Percentiles rank a stretch among this genome's conserved stretches.
phyloP scores from a whole-genome alignment of 257 asterid genomes.

The Solanum boliviense region DNA sequence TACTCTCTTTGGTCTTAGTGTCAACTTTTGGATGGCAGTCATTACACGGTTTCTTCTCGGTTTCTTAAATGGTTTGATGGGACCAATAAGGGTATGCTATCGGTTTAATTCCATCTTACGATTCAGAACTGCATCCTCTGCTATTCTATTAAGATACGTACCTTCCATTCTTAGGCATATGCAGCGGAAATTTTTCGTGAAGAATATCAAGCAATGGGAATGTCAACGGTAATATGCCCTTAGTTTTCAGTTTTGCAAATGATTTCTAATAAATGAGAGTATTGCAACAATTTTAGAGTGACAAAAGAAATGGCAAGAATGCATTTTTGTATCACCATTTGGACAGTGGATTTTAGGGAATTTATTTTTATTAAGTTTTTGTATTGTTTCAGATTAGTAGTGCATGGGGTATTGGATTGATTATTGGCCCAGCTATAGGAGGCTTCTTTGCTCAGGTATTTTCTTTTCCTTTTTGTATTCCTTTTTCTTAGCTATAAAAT shows the following conservation, averaged over 20 bases:
- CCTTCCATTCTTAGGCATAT: slow-evolving; percentile 44
- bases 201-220: slow-evolving; percentile 49
- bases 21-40: slow-evolving; percentile 75
- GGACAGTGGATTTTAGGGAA: not conserved
- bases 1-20: slow-evolving; percentile 74
- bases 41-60: slow-evolving; percentile 69
- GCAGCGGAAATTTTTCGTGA: slow-evolving; percentile 59
- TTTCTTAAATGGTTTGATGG: slow-evolving; percentile 59
- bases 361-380: not conserved
- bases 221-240: slow-evolving; percentile 49
- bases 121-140: not conserved
- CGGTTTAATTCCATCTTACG: not conserved
- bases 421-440: slow-evolving; percentile 71
- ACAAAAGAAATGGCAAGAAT: not conserved
- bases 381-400: slow-evolving; percentile 41
- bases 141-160: not conserved
- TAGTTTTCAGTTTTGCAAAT: not conserved
- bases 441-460: slow-evolving; percentile 73
- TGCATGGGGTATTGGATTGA: slow-evolving; percentile 67
- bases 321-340: not conserved
- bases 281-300: not conserved
- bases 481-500: not conserved
- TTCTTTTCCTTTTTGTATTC: not conserved
- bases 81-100: slow-evolving; percentile 57
- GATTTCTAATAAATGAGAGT: not conserved